These are phyloP conservation scores for Colletotrichum costaricense DNA, from an alignment of 2,329 filamentous ascomycete genomes.

Conservation along the genomic window DNA sequence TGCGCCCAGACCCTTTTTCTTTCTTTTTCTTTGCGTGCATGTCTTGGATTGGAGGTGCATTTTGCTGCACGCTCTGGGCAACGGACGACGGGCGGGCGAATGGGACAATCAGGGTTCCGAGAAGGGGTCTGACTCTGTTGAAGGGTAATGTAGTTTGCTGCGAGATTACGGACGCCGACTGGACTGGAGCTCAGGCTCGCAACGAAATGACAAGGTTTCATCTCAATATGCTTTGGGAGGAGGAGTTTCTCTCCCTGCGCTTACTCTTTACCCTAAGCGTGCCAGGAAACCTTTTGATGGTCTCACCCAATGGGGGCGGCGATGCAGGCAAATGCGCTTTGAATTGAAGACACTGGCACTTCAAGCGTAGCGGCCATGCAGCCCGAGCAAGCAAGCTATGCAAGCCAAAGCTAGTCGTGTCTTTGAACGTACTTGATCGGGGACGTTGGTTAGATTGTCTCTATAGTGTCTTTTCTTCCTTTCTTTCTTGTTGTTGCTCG, in stretches of 20 bases:
- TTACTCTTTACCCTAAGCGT: constrained; percentile 4
- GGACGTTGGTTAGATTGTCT: constrained; percentile 11
- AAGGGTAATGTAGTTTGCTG: background rate
- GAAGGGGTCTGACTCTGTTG: background rate
- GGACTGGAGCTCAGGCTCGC: constrained; percentile 9
- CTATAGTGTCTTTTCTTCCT: background rate
- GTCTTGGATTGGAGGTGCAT: constrained; percentile 20
- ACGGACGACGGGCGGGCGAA: background rate
- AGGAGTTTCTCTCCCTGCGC: constrained; percentile 26
- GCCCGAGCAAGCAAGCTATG: background rate
- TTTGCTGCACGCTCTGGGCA: constrained; percentile 8
- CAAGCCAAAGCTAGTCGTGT: background rate
- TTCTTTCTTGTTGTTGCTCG: background rate
- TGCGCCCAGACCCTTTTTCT: constrained; percentile 24
- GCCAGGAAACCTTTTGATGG: background rate
- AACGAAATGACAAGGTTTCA: constrained; percentile 34
- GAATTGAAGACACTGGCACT: constrained; percentile 20
- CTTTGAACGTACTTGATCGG: background rate
- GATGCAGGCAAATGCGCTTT: background rate
- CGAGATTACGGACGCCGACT: background rate
- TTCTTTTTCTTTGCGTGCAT: background rate
- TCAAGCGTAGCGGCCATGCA: background rate
- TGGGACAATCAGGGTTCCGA: background rate
- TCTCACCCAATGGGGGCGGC: constrained; percentile 1
- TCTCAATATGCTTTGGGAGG: constrained; percentile 11